Evolutionary conservation across 805 yeast species (phyloP), one percentile per base, ranked within the genome.

Genomic region (Komagataella ulmi): DNA sequence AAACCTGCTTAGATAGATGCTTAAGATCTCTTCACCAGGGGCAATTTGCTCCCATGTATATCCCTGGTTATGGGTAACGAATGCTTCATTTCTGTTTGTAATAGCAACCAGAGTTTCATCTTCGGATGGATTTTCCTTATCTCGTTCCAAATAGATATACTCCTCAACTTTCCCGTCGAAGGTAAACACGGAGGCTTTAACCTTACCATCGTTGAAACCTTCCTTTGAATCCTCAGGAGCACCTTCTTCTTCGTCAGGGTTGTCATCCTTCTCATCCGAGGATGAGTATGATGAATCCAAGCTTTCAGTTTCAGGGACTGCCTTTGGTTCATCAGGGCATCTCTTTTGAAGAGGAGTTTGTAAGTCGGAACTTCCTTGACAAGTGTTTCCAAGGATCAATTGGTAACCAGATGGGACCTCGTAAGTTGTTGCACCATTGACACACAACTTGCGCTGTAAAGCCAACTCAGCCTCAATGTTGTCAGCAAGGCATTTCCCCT

Each of bases 1-100:
- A 55, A 70, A 73, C 10, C 76, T 75, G 53, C 90, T 85, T 51
- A 78, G 76, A 46, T 70, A 69, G 36, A 85, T 72, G 17, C 74
- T 80, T 8, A 73, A 52, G 48, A 85, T 72, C 45, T 72, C 74
- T 19, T 77, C 69, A 23, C 65, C 64, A 48, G 68, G 64, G 2
- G 76, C 71, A 19, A 82, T 69, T 50, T 66, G 65, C 49, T 70
- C 72, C 73, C 85, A 78, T 2, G 64, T 61, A 8, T 68, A 60
- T 18, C 93, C 93, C 51, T 83, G 85, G 63, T 87, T 80, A 57
- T 79, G 82, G 1, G 96, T 83, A 5, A 86, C 77, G 59, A 71
- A 85, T 2, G 80, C 80, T 36, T 73, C 71, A 51, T 76, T 72
- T 40, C 74, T 71, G 30, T 66, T 62, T 1, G 90, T 85, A 53